Base-by-base conservation (phyloP, 2,329 filamentous ascomycete genomes). In the Emergomyces orientalis region DNA sequence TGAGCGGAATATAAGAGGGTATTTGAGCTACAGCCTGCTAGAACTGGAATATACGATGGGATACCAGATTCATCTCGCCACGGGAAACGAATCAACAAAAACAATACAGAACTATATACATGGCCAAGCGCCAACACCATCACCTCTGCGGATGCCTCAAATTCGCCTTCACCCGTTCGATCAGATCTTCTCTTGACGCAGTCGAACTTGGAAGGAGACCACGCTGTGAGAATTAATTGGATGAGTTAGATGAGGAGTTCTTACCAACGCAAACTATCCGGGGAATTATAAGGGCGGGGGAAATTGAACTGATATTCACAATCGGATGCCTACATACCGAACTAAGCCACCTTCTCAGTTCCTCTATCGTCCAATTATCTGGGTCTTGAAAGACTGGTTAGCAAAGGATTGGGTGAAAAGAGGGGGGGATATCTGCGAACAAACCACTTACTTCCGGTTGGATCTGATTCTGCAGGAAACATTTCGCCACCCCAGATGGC, bases 401-500 rank as follows among this genome's bases (percentile, higher is more conserved):
- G 27, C 55, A 59, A 34, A 34, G 37, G n/a, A n/a, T 7, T 11
- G 6, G 37, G 11, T 37, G 27, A 32, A 32, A 4, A 8, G 14
- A 19, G 27, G 49, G 49, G 1, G 27, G 49, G 17, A 19, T 22
- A 37, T 22, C 30, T n/a, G 19, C 14, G 19, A 37, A 17, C 8
- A 34, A 57, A 51, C 49, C 80, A 78, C 49, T 79, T 85, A 79
- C 90, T 83, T 64, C 91, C 91, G 34, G 80, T 89, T n/a, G 92
- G 91, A 72, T 96, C 91, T 57, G 80, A 65, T 67, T 86, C 80
- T 3, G 83, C 75, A 0, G 92, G 92, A 70, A 97, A 96, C 71
- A 97, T 83, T 66, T 93, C 90, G 61, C 85, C 82, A 63, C 91
- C 91, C 87, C 89, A 95, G 69, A 97, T 93, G 22, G 85, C 84